These are phyloP conservation scores for Gaertneriomyces semiglobifer DNA, from an alignment of 192 early-diverging fungal species.

Conservation along the genomic window DNA sequence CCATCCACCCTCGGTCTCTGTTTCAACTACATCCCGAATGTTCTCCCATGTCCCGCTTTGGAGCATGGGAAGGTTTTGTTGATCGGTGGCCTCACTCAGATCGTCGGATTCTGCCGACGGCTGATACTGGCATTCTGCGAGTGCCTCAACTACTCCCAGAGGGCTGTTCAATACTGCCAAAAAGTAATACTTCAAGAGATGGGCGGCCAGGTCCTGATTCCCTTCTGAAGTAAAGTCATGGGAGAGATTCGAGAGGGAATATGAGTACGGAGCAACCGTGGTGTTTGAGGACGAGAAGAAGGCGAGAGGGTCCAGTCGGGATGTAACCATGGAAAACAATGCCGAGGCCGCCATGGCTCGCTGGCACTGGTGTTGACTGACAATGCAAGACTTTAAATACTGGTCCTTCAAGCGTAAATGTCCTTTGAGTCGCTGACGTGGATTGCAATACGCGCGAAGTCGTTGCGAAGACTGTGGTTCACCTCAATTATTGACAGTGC, in stretches of 20 bases:
- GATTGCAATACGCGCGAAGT: no score
- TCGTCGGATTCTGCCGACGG: slow-evolving; percentile 7
- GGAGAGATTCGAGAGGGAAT: background rate
- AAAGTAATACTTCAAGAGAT: slow-evolving; percentile 34
- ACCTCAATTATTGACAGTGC: no score
- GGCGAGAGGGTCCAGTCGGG: slow-evolving; percentile 21
- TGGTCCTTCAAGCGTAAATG: no score
- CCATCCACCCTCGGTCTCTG: slow-evolving; percentile 30
- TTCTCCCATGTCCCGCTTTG: slow-evolving; percentile 38
- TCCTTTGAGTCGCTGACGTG: no score
- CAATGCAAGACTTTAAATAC: no score
- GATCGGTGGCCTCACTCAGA: background rate
- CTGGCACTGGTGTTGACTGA: no score
- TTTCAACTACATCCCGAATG: slow-evolving; percentile 38
- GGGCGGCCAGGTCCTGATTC: slow-evolving; percentile 30
- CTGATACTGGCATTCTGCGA: slow-evolving; percentile 45
- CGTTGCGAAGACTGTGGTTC: no score
- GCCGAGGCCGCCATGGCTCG: background rate
- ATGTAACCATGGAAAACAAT: slow-evolving; percentile 10
- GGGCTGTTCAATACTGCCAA: slow-evolving; percentile 43
- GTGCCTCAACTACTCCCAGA: slow-evolving; percentile 48
- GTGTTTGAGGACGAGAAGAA: slow-evolving; percentile 20
- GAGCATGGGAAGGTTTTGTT: slow-evolving; percentile 24
- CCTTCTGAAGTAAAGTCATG: slow-evolving; percentile 3
- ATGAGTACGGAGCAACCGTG: slow-evolving; percentile 6